Percentiles rank a stretch among this genome's conserved stretches.
Evolutionary conservation across 2,329 filamentous ascomycete genomes (phyloP).

Genomic region (Dactylonectria estremocensis): DNA sequence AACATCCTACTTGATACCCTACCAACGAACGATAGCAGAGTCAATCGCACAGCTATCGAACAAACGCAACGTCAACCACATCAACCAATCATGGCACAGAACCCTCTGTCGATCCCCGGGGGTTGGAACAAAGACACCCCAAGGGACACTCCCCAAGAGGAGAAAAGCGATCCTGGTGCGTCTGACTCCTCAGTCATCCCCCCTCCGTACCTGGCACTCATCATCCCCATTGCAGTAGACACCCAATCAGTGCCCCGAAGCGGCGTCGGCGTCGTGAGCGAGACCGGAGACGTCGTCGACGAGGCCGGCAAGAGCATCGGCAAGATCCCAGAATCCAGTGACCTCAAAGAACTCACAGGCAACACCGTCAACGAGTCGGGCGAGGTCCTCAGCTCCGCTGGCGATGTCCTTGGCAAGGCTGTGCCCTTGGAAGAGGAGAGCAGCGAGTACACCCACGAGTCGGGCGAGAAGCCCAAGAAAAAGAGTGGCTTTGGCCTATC

Average conservation of each 20-base stretch:
- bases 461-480: constrained; percentile 52
- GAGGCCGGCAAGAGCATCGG: constrained; percentile 60
- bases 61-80: constrained; percentile 16
- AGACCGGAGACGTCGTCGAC: constrained; percentile 62
- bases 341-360: constrained; percentile 59
- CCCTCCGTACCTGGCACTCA: constrained; percentile 43
- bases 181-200: constrained; percentile 31
- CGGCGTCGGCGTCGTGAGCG: constrained; percentile 60
- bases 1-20: background rate
- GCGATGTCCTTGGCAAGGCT: constrained; percentile 61
- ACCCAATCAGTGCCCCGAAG: constrained; percentile 54
- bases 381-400: constrained; percentile 54
- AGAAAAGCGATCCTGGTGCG: constrained; percentile 52
- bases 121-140: constrained; percentile 52
- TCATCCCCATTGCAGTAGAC: constrained; percentile 50
- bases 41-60: constrained; percentile 19
- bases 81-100: constrained; percentile 41
- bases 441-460: constrained; percentile 59
- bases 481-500: constrained; percentile 47
- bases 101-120: constrained; percentile 49
- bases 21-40: constrained; percentile 29
- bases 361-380: constrained; percentile 56
- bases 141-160: constrained; percentile 43
- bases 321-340: constrained; percentile 57
- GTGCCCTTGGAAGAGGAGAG: constrained; percentile 51